Evolutionary conservation across 352 stramenopile species (phyloP).

Genomic region (Globisporangium carolinianum): DNA sequence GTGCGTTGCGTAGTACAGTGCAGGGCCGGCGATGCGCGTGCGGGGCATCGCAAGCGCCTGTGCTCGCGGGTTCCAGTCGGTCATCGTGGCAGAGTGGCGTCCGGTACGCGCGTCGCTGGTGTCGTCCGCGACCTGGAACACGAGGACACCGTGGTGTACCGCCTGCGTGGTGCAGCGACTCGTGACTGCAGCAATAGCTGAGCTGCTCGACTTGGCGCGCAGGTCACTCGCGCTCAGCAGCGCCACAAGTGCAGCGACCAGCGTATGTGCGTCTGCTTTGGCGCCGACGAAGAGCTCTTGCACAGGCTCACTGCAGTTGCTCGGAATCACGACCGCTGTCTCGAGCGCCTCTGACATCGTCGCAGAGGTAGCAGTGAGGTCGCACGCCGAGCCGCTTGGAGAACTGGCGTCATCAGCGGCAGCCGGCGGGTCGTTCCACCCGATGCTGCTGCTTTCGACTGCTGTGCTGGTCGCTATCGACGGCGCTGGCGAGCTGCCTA

Average conservation of each 20-base stretch:
- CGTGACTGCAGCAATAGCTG: not conserved
- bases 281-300: constrained; percentile 27
- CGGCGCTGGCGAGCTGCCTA: not conserved
- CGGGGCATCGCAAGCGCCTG: constrained; percentile 14
- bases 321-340: constrained; percentile 27
- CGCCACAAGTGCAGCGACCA: constrained; percentile 6
- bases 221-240: not conserved
- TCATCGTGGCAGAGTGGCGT: not conserved
- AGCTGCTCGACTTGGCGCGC: not conserved
- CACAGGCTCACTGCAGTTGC: constrained; percentile 14
- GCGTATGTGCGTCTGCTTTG: not conserved
- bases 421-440: not conserved
- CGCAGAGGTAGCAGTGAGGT: too few species aligned
- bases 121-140: constrained; percentile 10
- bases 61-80: constrained; percentile 23
- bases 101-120: not conserved
- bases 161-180: not conserved
- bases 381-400: not conserved
- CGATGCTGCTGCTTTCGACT: too few species aligned
- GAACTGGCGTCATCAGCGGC: not conserved
- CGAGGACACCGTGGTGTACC: constrained; percentile 15
- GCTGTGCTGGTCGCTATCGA: too few species aligned
- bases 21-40: constrained; percentile 13
- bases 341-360: not conserved
- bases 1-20: constrained; percentile 15